Conservation (phyloP, 2,329 filamentous ascomycete species). For the Colletotrichum acutatum region DNA sequence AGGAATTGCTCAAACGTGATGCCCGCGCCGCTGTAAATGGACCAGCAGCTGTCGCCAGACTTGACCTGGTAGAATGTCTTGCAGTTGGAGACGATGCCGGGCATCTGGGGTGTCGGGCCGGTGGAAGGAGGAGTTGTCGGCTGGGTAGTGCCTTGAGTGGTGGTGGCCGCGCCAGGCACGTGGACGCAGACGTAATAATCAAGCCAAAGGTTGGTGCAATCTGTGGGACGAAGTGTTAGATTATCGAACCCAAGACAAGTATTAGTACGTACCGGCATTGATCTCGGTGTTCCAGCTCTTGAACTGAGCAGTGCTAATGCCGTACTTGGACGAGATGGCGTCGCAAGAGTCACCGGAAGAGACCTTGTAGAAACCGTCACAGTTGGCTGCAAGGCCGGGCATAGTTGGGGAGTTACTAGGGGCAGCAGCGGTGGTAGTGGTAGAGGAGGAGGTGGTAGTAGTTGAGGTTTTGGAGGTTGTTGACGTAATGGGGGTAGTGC, state of each 20-base stretch:
- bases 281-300: slow-evolving; percentile 21
- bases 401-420: slow-evolving; percentile 1
- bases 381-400: slow-evolving; percentile 8
- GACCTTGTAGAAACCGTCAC: slow-evolving; percentile 17
- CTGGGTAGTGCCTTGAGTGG: background rate
- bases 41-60: background rate
- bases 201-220: slow-evolving; percentile 13
- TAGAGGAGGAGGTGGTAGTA: background rate
- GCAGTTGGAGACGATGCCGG: background rate
- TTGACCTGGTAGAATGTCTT: background rate
- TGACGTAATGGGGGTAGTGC: background rate
- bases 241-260: background rate
- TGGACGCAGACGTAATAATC: slow-evolving; percentile 20
- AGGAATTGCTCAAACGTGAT: background rate
- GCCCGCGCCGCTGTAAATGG: background rate
- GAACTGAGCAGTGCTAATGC: slow-evolving; percentile 43
- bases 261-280: background rate
- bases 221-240: background rate
- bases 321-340: slow-evolving; percentile 9
- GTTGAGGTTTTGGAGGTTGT: background rate
- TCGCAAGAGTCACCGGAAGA: slow-evolving; percentile 15
- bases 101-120: background rate
- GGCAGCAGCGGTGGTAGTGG: background rate
- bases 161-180: background rate
- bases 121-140: background rate